Conservation (phyloP, 2,329 filamentous ascomycete species). For the Alternaria arbusti region DNA sequence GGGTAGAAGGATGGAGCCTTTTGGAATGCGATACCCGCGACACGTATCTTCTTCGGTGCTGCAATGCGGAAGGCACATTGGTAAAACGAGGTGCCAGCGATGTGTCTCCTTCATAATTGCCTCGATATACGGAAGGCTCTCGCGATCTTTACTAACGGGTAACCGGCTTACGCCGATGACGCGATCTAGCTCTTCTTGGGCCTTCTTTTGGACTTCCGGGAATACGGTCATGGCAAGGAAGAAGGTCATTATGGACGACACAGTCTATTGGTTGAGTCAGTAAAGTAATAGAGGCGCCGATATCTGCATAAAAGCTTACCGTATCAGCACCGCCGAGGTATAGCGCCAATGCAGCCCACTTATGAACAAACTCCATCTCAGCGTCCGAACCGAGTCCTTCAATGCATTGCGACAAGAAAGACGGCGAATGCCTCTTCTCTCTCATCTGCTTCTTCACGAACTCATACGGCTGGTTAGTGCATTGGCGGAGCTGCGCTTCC, state of each 20-base stretch:
- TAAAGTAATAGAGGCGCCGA: not conserved
- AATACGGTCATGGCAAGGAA: conserved; percentile 61
- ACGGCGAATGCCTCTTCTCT: conserved; percentile 36
- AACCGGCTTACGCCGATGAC: conserved; percentile 56
- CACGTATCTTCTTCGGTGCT: conserved; percentile 44
- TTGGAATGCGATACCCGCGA: conserved; percentile 51
- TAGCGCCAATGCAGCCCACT: conserved; percentile 52
- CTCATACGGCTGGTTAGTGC: conserved; percentile 50
- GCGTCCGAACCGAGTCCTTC: conserved; percentile 36
- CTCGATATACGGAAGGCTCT: conserved; percentile 47
- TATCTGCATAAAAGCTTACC: conserved; percentile 19
- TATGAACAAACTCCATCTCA: conserved; percentile 44
- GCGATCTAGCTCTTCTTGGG: conserved; percentile 55
- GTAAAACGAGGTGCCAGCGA: conserved; percentile 42
- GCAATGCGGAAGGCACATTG: conserved; percentile 42
- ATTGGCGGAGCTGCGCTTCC: conserved; percentile 31
- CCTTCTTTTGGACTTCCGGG: conserved; percentile 56
- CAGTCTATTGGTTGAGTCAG: conserved; percentile 36
- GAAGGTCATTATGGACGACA: conserved; percentile 52
- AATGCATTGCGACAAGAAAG: conserved; percentile 51
- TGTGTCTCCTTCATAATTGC: conserved; percentile 52
- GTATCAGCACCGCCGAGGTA: conserved; percentile 55
- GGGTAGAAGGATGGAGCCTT: conserved; percentile 44
- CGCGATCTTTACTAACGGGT: conserved; percentile 56
- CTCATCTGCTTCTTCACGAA: conserved; percentile 53